Conservation (phyloP, 306 rosid species). For the Purshia tridentata region DNA sequence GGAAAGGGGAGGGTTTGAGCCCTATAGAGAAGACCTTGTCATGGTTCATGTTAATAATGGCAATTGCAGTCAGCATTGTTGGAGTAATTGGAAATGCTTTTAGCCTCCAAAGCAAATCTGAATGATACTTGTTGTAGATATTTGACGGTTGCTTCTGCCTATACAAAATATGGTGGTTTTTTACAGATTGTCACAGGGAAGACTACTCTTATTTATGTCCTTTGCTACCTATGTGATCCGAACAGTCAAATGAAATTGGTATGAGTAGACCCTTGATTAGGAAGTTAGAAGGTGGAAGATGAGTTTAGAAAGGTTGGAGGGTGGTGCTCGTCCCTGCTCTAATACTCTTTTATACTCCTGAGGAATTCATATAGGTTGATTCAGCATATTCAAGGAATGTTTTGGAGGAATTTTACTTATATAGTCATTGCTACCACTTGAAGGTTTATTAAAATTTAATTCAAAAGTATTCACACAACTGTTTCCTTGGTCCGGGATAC, state of each 20-base stretch:
- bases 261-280: constrained; percentile 29
- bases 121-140: constrained; percentile 23
- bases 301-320: constrained; percentile 28
- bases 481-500: background rate
- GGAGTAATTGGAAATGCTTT: constrained; percentile 74
- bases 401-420: constrained; percentile 29
- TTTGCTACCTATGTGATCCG: constrained; percentile 20
- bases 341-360: constrained; percentile 1
- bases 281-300: constrained; percentile 30
- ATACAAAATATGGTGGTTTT: constrained; percentile 17
- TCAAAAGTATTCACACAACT: constrained; percentile 1
- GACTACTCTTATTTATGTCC: constrained; percentile 12
- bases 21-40: constrained; percentile 49
- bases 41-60: constrained; percentile 67
- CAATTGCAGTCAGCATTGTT: constrained; percentile 62
- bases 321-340: background rate
- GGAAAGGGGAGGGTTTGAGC: constrained; percentile 49
- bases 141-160: constrained; percentile 24
- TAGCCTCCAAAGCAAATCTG: constrained; percentile 56
- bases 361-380: constrained; percentile 23
- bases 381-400: constrained; percentile 12
- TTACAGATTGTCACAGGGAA: constrained; percentile 13
- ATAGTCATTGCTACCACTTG: constrained; percentile 12
- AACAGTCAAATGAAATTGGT: constrained; percentile 19
- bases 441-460: constrained; percentile 10